Percentiles rank a stretch among this genome's conserved stretches.
Evolutionary conservation across 2,329 filamentous ascomycete species (phyloP).

Genomic region (Monosporascus sp.): DNA sequence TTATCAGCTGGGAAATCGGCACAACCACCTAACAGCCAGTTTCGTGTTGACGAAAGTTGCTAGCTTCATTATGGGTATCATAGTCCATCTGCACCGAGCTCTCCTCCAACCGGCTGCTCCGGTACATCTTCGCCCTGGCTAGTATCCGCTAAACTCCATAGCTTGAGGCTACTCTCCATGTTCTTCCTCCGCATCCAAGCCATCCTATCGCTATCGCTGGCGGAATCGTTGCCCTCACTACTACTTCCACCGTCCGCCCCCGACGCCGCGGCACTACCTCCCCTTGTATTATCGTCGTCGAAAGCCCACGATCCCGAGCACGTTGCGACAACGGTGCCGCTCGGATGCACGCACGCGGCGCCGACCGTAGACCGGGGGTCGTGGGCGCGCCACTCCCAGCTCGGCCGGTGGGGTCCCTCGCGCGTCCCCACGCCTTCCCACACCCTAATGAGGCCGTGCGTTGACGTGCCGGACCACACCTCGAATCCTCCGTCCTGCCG

Average conservation of each 20-base stretch:
- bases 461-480: conserved; percentile 55
- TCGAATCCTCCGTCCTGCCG: conserved; percentile 42
- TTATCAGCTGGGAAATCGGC: background rate
- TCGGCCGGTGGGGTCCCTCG: conserved; percentile 38
- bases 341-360: conserved; percentile 44
- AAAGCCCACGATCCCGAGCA: conserved; percentile 51
- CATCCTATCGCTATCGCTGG: conserved; percentile 2
- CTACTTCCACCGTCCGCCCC: background rate
- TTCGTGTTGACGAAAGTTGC: background rate
- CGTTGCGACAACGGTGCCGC: conserved; percentile 51
- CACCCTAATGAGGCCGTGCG: conserved; percentile 47
- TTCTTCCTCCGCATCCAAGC: conserved; percentile 23
- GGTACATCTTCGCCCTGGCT: conserved; percentile 3
- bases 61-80: conserved; percentile 10
- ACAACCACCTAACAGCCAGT: background rate
- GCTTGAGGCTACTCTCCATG: conserved; percentile 40
- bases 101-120: background rate
- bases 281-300: conserved; percentile 11
- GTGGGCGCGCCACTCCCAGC: conserved; percentile 48
- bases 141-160: conserved; percentile 34
- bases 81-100: background rate
- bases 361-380: conserved; percentile 38
- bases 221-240: conserved; percentile 4
- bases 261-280: background rate
- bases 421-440: conserved; percentile 51